Conservation (phyloP, 495 filamentous ascomycete genomes). For the Venustampulla echinocandica region DNA sequence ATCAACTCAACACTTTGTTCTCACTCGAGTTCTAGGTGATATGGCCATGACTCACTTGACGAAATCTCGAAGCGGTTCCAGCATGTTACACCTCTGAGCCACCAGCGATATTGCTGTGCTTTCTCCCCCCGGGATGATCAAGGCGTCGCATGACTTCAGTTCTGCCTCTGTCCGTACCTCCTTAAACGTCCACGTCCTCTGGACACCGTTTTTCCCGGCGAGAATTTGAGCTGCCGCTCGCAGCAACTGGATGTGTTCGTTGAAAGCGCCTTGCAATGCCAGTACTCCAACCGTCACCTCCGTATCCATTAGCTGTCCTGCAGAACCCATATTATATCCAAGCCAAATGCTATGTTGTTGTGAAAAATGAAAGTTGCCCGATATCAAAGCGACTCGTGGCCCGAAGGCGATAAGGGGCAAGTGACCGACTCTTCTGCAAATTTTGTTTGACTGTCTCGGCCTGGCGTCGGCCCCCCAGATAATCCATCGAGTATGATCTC, state of each 20-base stretch:
- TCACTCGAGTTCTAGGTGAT: constrained; percentile 1
- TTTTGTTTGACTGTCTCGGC: too few species aligned
- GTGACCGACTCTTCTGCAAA: too few species aligned
- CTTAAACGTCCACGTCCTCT: constrained; percentile 44
- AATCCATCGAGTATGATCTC: too few species aligned
- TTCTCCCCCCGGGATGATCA: constrained; percentile 90
- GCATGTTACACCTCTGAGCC: constrained; percentile 64
- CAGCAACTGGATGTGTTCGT: constrained; percentile 76
- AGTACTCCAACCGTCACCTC: constrained; percentile 72
- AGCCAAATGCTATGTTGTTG: too few species aligned
- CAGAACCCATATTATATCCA: constrained; percentile 12
- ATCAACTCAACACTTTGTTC: neutral
- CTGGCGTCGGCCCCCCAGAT: too few species aligned
- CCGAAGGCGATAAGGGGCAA: too few species aligned
- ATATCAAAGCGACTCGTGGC: too few species aligned
- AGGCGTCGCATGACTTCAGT: constrained; percentile 64
- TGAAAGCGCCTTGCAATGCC: constrained; percentile 89
- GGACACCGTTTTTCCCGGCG: constrained; percentile 21
- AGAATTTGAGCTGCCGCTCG: constrained; percentile 48
- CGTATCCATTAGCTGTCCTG: neutral
- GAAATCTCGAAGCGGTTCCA: constrained; percentile 83
- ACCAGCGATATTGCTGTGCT: constrained; percentile 91
- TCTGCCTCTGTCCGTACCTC: constrained; percentile 73
- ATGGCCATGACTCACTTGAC: constrained; percentile 63
- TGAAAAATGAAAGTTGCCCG: too few species aligned